Evolutionary conservation across 768 basidiomycete genomes (phyloP).

Genomic region (Paxillus rubicundulus): DNA sequence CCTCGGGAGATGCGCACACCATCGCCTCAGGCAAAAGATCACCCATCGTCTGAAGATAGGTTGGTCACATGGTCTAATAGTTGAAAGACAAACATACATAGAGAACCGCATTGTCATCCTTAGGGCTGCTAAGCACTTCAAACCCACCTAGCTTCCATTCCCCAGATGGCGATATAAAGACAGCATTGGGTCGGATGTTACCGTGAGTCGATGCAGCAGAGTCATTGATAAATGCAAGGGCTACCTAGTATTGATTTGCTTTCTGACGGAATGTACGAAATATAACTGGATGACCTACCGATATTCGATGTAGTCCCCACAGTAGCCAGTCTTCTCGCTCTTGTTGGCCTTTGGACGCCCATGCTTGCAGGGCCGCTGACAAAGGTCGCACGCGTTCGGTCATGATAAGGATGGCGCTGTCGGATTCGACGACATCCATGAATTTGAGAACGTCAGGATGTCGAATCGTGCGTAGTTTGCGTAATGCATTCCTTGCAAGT

Average conservation of each 20-base stretch:
- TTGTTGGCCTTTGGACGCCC: conserved; percentile 58
- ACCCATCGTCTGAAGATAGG: conserved; percentile 57
- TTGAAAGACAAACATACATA: conserved; percentile 56
- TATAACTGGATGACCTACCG: conserved; percentile 45
- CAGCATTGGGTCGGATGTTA: conserved; percentile 64
- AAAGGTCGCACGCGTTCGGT: conserved; percentile 91
- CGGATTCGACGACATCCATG: conserved; percentile 90
- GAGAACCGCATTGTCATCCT: conserved; percentile 73
- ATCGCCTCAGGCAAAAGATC: conserved; percentile 60
- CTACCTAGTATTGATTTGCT: conserved; percentile 52
- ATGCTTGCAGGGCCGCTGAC: conserved; percentile 54
- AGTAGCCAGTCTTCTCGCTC: conserved; percentile 85
- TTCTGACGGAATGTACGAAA: neutral
- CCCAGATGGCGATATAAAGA: conserved; percentile 90
- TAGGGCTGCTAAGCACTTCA: conserved; percentile 81
- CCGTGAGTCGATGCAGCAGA: conserved; percentile 82
- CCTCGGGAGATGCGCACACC: conserved; percentile 74
- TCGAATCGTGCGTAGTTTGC: conserved; percentile 85
- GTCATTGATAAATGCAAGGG: conserved; percentile 87
- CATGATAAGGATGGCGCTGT: conserved; percentile 84
- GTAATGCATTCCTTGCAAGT: conserved; percentile 85
- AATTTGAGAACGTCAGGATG: conserved; percentile 97
- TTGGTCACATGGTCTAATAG: conserved; percentile 9
- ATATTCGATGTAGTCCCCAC: conserved; percentile 91
- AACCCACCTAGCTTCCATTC: conserved; percentile 98